These are phyloP conservation scores for Xylaria sp. DNA, from an alignment of 2,329 filamentous ascomycete genomes.

Conservation along the genomic window DNA sequence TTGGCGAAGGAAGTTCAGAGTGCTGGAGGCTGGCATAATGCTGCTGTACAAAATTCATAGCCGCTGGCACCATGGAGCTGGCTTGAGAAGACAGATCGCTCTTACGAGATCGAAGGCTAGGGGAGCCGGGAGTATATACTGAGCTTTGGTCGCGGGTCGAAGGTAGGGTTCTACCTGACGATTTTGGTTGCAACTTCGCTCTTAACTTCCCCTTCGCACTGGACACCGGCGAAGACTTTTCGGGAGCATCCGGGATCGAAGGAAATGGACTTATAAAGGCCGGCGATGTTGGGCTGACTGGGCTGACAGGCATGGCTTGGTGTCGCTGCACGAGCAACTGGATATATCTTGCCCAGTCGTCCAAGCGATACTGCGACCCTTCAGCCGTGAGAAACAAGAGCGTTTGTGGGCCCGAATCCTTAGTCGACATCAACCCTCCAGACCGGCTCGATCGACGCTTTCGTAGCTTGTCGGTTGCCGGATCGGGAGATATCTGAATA, in stretches of 20 bases:
- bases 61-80: constrained; percentile 58
- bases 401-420: constrained; percentile 60
- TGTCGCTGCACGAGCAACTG: constrained; percentile 57
- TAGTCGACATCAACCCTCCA: constrained; percentile 64
- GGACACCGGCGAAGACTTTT: constrained; percentile 57
- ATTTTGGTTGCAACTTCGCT: constrained; percentile 59
- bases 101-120: constrained; percentile 69
- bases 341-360: constrained; percentile 70
- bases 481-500: constrained; percentile 64
- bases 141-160: constrained; percentile 61
- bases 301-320: constrained; percentile 61
- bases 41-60: constrained; percentile 56
- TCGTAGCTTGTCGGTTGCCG: constrained; percentile 66
- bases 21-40: constrained; percentile 65
- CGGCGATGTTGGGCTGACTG: constrained; percentile 64
- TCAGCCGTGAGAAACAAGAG: constrained; percentile 69
- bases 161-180: constrained; percentile 61
- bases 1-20: constrained; percentile 67
- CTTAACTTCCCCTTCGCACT: constrained; percentile 57
- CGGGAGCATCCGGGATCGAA: constrained; percentile 55
- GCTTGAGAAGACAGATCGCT: constrained; percentile 72
- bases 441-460: constrained; percentile 74
- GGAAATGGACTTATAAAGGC: constrained; percentile 66
- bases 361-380: constrained; percentile 62
- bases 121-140: constrained; percentile 67